phyloP scores from a whole-genome alignment of 2,329 filamentous ascomycete genomes.

The Cytospora schulzeri region DNA sequence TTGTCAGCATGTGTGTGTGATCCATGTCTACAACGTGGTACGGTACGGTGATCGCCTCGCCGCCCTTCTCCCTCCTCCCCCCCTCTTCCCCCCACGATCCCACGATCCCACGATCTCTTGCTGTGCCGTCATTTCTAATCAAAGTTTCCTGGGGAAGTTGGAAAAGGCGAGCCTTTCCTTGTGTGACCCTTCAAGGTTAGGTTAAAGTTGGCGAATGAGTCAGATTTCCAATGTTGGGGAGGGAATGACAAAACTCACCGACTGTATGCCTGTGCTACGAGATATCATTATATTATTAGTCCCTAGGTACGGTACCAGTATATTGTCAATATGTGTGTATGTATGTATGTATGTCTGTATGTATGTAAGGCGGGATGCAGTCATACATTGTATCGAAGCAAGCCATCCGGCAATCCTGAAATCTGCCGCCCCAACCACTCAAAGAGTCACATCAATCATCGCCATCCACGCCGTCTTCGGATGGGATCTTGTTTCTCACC shows the following conservation, averaged over 20 bases:
- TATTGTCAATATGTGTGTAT: too few relatives aligned
- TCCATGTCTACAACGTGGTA: constrained; percentile 12
- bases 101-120: too few relatives aligned
- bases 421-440: background rate
- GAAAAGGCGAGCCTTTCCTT: background rate
- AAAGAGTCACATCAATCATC: background rate
- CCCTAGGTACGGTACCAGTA: too few relatives aligned
- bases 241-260: constrained; percentile 16
- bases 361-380: constrained; percentile 4
- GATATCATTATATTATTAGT: background rate
- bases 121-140: constrained; percentile 8
- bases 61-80: too few relatives aligned
- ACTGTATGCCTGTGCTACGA: constrained; percentile 23
- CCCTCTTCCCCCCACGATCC: background rate
- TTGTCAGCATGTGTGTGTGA: background rate
- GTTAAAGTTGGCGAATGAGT: constrained; percentile 15
- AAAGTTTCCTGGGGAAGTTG: background rate
- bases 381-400: constrained; percentile 1
- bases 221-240: constrained; percentile 15
- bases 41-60: constrained; percentile 3
- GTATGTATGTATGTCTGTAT: background rate
- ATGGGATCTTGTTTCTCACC: constrained; percentile 4
- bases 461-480: constrained; percentile 1
- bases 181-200: constrained; percentile 8
- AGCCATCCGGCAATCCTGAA: constrained; percentile 8